Evolutionary conservation across 2,329 filamentous ascomycete species (phyloP), one percentile per base, ranked within the genome.

Genomic region (Fusarium fujikuroi): DNA sequence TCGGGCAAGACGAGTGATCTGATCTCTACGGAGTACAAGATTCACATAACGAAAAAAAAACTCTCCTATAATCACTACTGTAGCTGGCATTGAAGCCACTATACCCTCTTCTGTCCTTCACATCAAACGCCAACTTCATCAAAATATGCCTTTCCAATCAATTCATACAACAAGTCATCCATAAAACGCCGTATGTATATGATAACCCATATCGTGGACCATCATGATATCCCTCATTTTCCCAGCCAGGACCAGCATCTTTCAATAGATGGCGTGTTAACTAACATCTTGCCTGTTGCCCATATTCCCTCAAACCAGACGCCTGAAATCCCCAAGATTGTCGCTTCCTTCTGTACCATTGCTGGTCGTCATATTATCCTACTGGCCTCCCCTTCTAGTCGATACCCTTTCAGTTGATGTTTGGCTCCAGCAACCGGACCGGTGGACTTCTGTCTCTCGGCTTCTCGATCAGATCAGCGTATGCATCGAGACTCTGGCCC

Each of bases 391-490:
- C 32, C 5, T 44, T 42, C 53, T 58, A 36, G 25, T 32, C 39
- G n/a, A 57, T 25, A 11, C n/a, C 30, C 56, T 43, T 21, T 52
- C 43, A 77, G 19, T 63, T 72, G 60, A 80, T 72, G n/a, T 54
- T 72, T 23, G 63, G 60, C 34, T 78, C 77, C n/a, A 72, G 49
- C 36, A 78, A 63, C 63, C 76, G 70, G 19, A 65, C 70, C 12
- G 75, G 72, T 9, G 76, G 75, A 25, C 84, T 85, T 67, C 85
- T 82, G 54, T 87, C 86, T 37, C 84, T 81, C 9, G 86, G 85
- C 79, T 89, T 90, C 76, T 89, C 87, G 39, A 90, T 79, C 66
- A 89, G 76, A 62, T 89, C 86, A 4, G 87, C 88, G 73, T 90
- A 90, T 8, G 85, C 84, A 63, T 90, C 88, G 56, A 91, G 76